phyloP scores from a whole-genome alignment of 169 alveolate genomes.

The Theileria annulata region DNA sequence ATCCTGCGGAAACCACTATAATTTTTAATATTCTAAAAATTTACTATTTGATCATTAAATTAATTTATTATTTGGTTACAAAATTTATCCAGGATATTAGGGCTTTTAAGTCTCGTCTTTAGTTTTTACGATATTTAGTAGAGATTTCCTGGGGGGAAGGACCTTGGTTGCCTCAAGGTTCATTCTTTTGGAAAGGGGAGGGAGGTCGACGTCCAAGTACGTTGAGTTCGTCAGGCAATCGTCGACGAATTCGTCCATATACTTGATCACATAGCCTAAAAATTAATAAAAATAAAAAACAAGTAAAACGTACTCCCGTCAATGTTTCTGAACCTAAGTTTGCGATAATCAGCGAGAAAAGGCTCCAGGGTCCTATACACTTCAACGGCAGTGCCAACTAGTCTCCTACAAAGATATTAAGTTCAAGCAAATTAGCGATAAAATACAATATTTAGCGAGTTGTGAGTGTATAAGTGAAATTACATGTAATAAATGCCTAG shows the following conservation, averaged over 20 bases:
- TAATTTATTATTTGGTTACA: neutral
- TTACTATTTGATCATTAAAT: neutral
- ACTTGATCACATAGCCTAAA: slow-evolving; percentile 74
- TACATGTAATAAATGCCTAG: slow-evolving; percentile 91
- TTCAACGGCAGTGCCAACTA: slow-evolving; percentile 76
- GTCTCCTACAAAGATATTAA: slow-evolving; percentile 54
- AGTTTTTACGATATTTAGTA: slow-evolving; percentile 20
- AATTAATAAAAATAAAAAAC: neutral
- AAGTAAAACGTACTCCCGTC: slow-evolving; percentile 82
- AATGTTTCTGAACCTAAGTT: slow-evolving; percentile 86
- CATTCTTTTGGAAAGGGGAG: slow-evolving; percentile 88
- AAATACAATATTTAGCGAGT: neutral
- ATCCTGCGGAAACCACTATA: slow-evolving; percentile 54
- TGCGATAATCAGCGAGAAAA: slow-evolving; percentile 93
- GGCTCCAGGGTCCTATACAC: slow-evolving; percentile 89
- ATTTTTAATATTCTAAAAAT: neutral
- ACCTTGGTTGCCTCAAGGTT: slow-evolving; percentile 84
- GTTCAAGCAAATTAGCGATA: neutral
- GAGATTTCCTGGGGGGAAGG: slow-evolving; percentile 53
- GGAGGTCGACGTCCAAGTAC: slow-evolving; percentile 90
- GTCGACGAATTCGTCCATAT: slow-evolving; percentile 97
- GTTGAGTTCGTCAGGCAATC: slow-evolving; percentile 85
- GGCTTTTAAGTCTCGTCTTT: neutral
- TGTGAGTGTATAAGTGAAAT: neutral
- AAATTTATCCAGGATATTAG: neutral